Evolutionary conservation across 2,329 filamentous ascomycete genomes (phyloP).

Genomic region (Pseudogymnoascus sp.): DNA sequence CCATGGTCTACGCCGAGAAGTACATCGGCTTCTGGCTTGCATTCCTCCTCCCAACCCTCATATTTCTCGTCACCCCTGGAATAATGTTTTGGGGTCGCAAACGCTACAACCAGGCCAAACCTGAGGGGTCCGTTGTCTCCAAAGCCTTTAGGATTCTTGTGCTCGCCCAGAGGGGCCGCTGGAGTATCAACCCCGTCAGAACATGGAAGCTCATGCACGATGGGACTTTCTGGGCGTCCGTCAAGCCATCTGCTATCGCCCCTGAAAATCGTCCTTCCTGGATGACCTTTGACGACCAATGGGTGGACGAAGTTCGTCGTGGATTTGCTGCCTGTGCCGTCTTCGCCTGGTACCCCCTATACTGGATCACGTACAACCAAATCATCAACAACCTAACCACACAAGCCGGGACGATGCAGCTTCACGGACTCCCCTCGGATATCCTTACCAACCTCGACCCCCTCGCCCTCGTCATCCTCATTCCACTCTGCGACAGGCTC

Average conservation of each 20-base stretch:
- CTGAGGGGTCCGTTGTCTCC: slow-evolving; percentile 57
- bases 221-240: slow-evolving; percentile 49
- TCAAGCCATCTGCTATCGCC: slow-evolving; percentile 46
- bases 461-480: slow-evolving; percentile 49
- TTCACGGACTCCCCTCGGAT: slow-evolving; percentile 50
- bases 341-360: slow-evolving; percentile 61
- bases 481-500: slow-evolving; percentile 42
- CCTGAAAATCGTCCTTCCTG: slow-evolving; percentile 58
- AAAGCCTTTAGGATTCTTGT: slow-evolving; percentile 49
- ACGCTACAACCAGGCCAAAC: slow-evolving; percentile 47
- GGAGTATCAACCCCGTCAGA: slow-evolving; percentile 43
- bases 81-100: slow-evolving; percentile 50
- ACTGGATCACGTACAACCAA: slow-evolving; percentile 58
- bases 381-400: slow-evolving; percentile 60
- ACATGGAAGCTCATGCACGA: slow-evolving; percentile 50
- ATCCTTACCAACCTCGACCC: slow-evolving; percentile 52
- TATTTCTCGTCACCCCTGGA: slow-evolving; percentile 46
- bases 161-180: slow-evolving; percentile 48
- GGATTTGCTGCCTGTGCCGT: slow-evolving; percentile 54
- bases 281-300: slow-evolving; percentile 77
- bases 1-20: slow-evolving; percentile 45
- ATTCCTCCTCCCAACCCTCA: slow-evolving; percentile 32
- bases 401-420: slow-evolving; percentile 47
- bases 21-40: slow-evolving; percentile 44
- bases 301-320: slow-evolving; percentile 60